Evolutionary conservation across 495 filamentous ascomycete genomes (phyloP).

Genomic region (Aspergillus affinis): DNA sequence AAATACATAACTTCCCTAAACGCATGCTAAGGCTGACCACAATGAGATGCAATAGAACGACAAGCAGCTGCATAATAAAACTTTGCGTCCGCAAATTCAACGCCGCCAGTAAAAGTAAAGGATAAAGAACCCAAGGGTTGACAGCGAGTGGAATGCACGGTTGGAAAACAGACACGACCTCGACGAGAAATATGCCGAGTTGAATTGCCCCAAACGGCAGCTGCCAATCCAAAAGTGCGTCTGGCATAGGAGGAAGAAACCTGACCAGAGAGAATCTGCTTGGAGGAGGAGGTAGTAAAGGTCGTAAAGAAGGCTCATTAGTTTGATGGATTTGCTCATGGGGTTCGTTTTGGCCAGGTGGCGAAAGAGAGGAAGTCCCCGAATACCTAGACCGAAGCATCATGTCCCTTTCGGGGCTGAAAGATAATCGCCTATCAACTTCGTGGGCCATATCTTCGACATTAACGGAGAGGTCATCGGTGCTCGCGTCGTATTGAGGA

Average conservation of each 20-base stretch:
- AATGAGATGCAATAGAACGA: constrained; percentile 31
- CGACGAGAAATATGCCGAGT: constrained; percentile 52
- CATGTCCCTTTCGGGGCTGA: constrained; percentile 37
- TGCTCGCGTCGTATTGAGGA: constrained; percentile 32
- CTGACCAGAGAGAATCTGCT: constrained; percentile 31
- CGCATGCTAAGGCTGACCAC: constrained; percentile 33
- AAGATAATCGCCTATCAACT: constrained; percentile 22
- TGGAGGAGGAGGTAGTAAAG: constrained; percentile 58
- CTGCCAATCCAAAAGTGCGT: constrained; percentile 14
- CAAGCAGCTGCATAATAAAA: constrained; percentile 25
- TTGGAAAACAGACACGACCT: constrained; percentile 52
- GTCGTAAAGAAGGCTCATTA: constrained; percentile 33
- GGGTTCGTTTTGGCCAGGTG: constrained; percentile 14
- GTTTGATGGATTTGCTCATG: constrained; percentile 18
- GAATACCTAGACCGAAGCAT: constrained; percentile 37
- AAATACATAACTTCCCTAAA: constrained; percentile 36
- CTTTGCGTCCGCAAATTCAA: constrained; percentile 45
- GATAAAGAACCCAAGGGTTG: constrained; percentile 59
- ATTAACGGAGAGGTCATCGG: constrained; percentile 20
- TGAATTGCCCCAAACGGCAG: constrained; percentile 34
- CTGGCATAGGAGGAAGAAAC: constrained; percentile 19
- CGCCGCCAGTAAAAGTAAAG: constrained; percentile 58
- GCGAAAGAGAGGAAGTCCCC: constrained; percentile 26
- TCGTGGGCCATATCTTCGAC: constrained; percentile 15
- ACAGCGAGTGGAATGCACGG: constrained; percentile 63